Evolutionary conservation across 331 rosid species (phyloP).

Genomic region (Rhamnella rubrinervis): DNA sequence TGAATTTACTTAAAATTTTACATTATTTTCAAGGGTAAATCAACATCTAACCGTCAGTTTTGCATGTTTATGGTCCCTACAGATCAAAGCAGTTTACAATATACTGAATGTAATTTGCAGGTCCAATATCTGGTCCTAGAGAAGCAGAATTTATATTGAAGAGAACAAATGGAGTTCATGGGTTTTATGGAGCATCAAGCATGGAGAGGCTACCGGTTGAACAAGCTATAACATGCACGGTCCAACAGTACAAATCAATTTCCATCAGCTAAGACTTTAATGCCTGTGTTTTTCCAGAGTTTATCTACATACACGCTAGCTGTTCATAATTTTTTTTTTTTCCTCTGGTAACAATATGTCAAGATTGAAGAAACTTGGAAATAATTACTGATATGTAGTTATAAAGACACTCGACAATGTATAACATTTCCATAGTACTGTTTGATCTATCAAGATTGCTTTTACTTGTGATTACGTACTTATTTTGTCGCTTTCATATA

Average conservation of each 20-base stretch:
- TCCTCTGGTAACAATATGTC: too few relatives aligned
- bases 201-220: conserved; percentile 96
- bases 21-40: too few relatives aligned
- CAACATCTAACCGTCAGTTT: not conserved
- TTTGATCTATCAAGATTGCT: too few relatives aligned
- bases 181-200: conserved; percentile 95
- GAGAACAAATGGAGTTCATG: conserved; percentile 82
- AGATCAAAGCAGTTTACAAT: too few relatives aligned
- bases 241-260: conserved; percentile 75
- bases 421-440: too few relatives aligned
- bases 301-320: not conserved
- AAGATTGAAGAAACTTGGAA: too few relatives aligned
- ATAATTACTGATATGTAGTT: too few relatives aligned
- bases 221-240: conserved; percentile 77
- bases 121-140: conserved; percentile 87
- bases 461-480: too few relatives aligned
- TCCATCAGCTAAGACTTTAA: conserved; percentile 41
- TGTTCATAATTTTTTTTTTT: not conserved
- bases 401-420: too few relatives aligned
- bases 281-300: not conserved
- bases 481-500: too few relatives aligned
- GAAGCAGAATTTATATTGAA: conserved; percentile 78
- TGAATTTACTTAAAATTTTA: not conserved
- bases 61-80: not conserved
- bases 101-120: conserved; percentile 37